Base-by-base conservation (phyloP, 2,329 filamentous ascomycete genomes). In the Colletotrichum coccodes region DNA sequence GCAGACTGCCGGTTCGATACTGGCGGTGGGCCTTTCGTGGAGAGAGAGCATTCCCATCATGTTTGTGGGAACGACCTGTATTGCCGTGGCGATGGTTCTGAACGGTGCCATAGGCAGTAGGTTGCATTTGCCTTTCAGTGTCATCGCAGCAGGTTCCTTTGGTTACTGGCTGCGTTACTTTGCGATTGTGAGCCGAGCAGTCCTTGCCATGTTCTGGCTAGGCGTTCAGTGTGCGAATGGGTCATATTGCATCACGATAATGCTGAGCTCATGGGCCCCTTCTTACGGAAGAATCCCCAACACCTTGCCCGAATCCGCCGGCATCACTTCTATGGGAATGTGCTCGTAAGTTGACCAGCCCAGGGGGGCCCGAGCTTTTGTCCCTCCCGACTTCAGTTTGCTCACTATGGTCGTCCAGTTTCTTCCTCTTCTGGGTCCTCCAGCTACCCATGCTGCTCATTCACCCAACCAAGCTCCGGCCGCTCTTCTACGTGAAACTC, bases 121-220 rank as follows among this genome's bases (percentile, higher is more conserved):
- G 46, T 71, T 80, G 6, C 79, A 81, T 54, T 75, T 79, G 38
- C 78, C 79, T 8, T 82, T 81, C 72, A 77, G 79, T 1, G 79
- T 81, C 8, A 73, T 77, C 4, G 75, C 77, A 7, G 74, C 79
- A 9, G 73, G 76, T 18, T 77, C 76, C 30, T 82, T 81, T 64
- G 80, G 80, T 11, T 82, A 76, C 70, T 79, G 80, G 71, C 75
- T 81, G 36, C 75, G 78, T 30, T 64, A 71, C 46, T 73, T 73
- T 40, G 64, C 70, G 34, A 76, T 86, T 50, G 73, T 83, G 6
- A 79, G 81, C 34, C 80, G 84, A 28, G 75, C 79, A 2, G 76
- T 85, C 49, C 75, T 85, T 21, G 83, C 83, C 30, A 81, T 85
- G 74, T 85, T 86, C 73, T 86, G 84, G 91, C 88, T 91, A 60